Evolutionary conservation across 192 early-diverging fungal genomes (phyloP).

Genomic region (Bifiguratus adelaidae): DNA sequence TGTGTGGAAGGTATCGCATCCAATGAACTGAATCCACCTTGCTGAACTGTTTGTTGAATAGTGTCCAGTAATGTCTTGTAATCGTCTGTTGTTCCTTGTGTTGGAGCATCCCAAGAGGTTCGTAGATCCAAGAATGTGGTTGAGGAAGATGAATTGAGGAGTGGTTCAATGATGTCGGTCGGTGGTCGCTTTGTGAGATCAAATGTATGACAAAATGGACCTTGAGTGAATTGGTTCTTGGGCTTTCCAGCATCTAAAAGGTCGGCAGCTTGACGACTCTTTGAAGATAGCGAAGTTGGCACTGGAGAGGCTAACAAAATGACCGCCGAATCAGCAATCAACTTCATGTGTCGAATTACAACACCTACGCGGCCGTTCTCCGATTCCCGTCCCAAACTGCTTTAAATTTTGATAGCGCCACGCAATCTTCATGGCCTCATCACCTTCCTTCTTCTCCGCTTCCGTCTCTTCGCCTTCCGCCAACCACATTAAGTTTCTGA

Average conservation of each 20-base stretch:
- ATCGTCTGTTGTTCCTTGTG: slow-evolving; percentile 15
- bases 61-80: slow-evolving; percentile 27
- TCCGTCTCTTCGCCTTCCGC: slow-evolving; percentile 39
- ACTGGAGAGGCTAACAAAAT: too few species aligned
- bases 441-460: slow-evolving; percentile 21
- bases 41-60: slow-evolving; percentile 46
- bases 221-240: too few species aligned
- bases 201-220: slow-evolving; percentile 71
- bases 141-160: too few species aligned
- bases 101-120: slow-evolving; percentile 10
- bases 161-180: slow-evolving; percentile 38
- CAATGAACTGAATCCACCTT: slow-evolving; percentile 51
- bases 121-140: slow-evolving; percentile 36
- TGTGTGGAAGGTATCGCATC: slow-evolving; percentile 13
- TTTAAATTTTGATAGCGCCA: slow-evolving; percentile 90
- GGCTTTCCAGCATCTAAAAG: too few species aligned
- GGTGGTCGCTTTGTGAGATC: slow-evolving; percentile 77
- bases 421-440: slow-evolving; percentile 79
- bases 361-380: slow-evolving; percentile 23
- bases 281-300: too few species aligned
- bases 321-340: too few species aligned
- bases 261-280: too few species aligned
- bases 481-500: slow-evolving; percentile 49
- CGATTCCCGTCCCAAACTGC: slow-evolving; percentile 39
- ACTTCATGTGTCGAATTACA: too few species aligned